Evolutionary conservation across 495 filamentous ascomycete species (phyloP).

Genomic region (Cryomyces minteri): DNA sequence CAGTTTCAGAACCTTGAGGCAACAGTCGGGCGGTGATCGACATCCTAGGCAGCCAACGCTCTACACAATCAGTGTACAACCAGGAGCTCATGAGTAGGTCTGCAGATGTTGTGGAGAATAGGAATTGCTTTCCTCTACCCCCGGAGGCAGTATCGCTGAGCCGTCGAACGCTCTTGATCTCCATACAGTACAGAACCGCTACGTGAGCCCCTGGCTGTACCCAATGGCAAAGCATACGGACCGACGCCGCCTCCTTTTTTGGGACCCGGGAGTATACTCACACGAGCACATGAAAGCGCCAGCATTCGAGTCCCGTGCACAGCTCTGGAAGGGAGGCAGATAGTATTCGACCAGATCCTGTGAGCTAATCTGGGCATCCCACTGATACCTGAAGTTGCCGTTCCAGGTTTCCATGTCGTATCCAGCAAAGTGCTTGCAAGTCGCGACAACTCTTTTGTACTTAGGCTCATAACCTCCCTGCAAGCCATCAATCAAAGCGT

Average conservation of each 20-base stretch:
- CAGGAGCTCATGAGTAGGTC: too few relatives aligned
- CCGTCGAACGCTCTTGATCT: too few relatives aligned
- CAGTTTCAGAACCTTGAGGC: background rate
- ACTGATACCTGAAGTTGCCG: slow-evolving; percentile 31
- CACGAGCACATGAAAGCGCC: slow-evolving; percentile 39
- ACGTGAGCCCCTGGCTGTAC: too few relatives aligned
- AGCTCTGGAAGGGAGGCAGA: slow-evolving; percentile 27
- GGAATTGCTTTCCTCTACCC: too few relatives aligned
- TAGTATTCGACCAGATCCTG: slow-evolving; percentile 39
- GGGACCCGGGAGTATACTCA: slow-evolving; percentile 5
- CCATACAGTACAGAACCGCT: too few relatives aligned
- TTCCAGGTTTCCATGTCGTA: slow-evolving; percentile 48
- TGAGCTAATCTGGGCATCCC: slow-evolving; percentile 33
- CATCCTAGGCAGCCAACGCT: too few relatives aligned
- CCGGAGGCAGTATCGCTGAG: too few relatives aligned
- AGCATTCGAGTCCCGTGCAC: slow-evolving; percentile 31
- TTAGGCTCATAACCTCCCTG: slow-evolving; percentile 32
- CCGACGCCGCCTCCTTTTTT: too few relatives aligned
- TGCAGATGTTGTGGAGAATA: too few relatives aligned
- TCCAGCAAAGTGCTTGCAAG: slow-evolving; percentile 43
- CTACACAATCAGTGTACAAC: too few relatives aligned
- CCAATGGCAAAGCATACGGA: too few relatives aligned
- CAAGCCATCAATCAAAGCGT: slow-evolving; percentile 39
- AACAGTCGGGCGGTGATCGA: too few relatives aligned
- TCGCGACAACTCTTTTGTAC: slow-evolving; percentile 37